Base-by-base conservation (phyloP, 2,329 filamentous ascomycete genomes). In the Aspergillus bombycis region DNA sequence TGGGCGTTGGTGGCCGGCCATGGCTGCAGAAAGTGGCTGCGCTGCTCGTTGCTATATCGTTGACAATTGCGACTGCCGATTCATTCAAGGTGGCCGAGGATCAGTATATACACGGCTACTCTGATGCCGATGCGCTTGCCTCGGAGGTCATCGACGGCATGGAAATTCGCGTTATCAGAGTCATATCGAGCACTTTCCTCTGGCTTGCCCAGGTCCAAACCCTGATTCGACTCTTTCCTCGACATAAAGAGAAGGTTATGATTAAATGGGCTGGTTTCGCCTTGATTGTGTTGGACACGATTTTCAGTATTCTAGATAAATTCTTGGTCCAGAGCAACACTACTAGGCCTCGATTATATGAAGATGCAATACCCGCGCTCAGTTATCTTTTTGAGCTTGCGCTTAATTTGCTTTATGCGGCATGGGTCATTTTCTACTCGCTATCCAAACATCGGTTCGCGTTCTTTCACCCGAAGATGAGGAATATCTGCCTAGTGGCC, bases 211-310 rank as follows among this genome's bases (percentile, higher is more conserved):
- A 99, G 79, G 94, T 96, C 1, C 95, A 99, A 80, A 99, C 95
- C 0, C 81, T 99, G 62, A 98, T 98, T 70, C 91, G 95, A 59
- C 84, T 99, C 1, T 99, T 99, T 71, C 95, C 95, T 9, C 92
- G 95, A 38, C 94, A 98, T 74, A 92, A 96, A 73, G 95, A 99
- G 80, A 98, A 98, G 80, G 89, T 98, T 58, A 92, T 98, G 69
- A 99, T 99, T 80, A 98, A 98, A 81, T 99, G 94, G 94, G 93
- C 94, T 19, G 95, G 94, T 1, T 97, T 98, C 75, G 93, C 91
- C 3, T 86, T 99, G 62, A 97, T 99, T 72, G 87, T 93, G 0
- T 85, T 97, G 64, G 94, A 98, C 75, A 89, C 94, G 50, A 88
- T 94, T 12, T 99, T 99, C 77, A 94, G 91, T 73, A 93, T 91